Conservation (phyloP, 352 stramenopile genomes). For the Paralagenidium karlingii region DNA sequence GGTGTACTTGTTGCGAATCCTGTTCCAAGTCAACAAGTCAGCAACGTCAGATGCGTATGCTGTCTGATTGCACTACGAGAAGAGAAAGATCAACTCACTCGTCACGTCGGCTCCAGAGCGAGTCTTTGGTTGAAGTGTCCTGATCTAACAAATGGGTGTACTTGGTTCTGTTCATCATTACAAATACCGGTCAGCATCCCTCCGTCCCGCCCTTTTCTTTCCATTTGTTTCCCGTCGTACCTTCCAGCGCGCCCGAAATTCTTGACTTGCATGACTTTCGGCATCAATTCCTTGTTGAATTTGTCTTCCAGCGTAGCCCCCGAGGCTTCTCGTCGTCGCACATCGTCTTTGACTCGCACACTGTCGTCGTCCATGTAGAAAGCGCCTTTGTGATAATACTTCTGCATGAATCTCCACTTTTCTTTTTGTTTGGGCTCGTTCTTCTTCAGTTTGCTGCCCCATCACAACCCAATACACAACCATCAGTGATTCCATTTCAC, state of each 20-base stretch:
- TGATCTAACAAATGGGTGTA: conserved; percentile 97
- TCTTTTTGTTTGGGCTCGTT: conserved; percentile 68
- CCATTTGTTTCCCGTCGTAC: conserved; percentile 18
- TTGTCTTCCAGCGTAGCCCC: conserved; percentile 89
- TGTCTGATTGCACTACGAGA: neutral
- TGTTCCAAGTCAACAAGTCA: too few species aligned
- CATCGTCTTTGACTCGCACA: conserved; percentile 77
- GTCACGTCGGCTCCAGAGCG: conserved; percentile 64
- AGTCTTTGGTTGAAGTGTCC: conserved; percentile 87
- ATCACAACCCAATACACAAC: conserved; percentile 1
- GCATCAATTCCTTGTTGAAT: conserved; percentile 89
- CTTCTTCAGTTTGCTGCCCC: conserved; percentile 72
- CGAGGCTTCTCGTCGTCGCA: conserved; percentile 83
- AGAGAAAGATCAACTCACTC: conserved; percentile 12
- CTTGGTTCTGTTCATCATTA: conserved; percentile 64
- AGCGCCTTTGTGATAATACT: conserved; percentile 97
- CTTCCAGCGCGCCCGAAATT: conserved; percentile 95
- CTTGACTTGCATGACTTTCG: conserved; percentile 95
- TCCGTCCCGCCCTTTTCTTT: conserved; percentile 1
- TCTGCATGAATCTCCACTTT: conserved; percentile 94
- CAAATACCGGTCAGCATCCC: neutral
- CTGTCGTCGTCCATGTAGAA: conserved; percentile 97
- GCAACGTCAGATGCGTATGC: neutral
- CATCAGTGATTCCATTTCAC: conserved; percentile 4
- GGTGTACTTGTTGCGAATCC: conserved; percentile 72